Evolutionary conservation across 306 rosid species (phyloP).

Genomic region (Quercus mongolica): DNA sequence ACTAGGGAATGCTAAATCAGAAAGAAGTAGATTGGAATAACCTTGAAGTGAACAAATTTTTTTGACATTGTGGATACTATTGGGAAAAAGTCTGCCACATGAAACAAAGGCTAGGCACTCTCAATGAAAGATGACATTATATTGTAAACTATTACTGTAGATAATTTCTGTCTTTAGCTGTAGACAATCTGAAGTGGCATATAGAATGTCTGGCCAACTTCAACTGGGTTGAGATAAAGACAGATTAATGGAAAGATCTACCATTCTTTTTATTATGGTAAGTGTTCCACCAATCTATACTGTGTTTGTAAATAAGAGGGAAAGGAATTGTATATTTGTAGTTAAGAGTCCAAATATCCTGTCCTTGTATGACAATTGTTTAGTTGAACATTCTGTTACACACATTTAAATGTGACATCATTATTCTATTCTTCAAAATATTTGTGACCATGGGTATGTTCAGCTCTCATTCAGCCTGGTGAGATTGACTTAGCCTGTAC

Average conservation of each 20-base stretch:
- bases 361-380: neutral
- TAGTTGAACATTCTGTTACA: neutral
- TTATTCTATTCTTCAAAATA: neutral
- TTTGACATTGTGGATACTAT: neutral
- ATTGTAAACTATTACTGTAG: neutral
- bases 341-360: neutral
- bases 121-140: neutral
- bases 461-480: too few species aligned
- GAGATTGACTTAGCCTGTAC: too few species aligned
- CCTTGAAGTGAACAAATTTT: neutral
- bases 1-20: neutral
- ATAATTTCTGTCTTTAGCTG: neutral
- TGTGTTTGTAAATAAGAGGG: neutral
- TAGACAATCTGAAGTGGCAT: neutral
- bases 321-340: neutral
- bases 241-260: neutral
- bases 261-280: neutral
- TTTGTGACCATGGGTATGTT: neutral
- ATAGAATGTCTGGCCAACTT: neutral
- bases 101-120: neutral
- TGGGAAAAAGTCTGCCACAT: neutral
- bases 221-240: neutral
- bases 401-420: neutral
- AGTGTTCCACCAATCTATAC: neutral
- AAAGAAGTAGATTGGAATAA: neutral